Evolutionary conservation across 495 filamentous ascomycete genomes (phyloP).

Genomic region (Ramalina intermedia): DNA sequence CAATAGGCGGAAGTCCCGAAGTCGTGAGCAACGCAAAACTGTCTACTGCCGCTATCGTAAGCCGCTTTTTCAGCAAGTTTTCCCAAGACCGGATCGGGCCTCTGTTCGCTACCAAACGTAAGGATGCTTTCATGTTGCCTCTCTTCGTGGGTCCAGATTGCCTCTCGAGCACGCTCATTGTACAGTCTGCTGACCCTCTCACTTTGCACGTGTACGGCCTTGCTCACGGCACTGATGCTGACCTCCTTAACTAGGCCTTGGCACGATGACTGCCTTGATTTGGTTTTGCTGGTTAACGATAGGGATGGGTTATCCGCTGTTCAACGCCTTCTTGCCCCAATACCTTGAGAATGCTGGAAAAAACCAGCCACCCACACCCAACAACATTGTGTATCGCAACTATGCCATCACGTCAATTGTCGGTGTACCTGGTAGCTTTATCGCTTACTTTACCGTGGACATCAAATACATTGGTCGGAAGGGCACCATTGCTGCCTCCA

Average conservation of each 20-base stretch:
- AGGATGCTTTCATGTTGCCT: too few species aligned
- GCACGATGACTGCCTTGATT: constrained; percentile 25
- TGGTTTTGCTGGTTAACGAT: constrained; percentile 45
- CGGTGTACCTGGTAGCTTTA: constrained; percentile 40
- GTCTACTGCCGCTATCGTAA: constrained; percentile 29
- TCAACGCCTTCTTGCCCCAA: constrained; percentile 46
- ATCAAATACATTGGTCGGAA: constrained; percentile 45
- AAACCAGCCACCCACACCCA: constrained; percentile 19
- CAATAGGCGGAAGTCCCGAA: constrained; percentile 34
- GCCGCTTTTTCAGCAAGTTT: constrained; percentile 40
- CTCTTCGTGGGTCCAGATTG: too few species aligned
- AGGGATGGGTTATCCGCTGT: constrained; percentile 43
- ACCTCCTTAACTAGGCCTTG: not conserved
- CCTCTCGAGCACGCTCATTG: too few species aligned
- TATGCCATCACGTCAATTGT: constrained; percentile 45
- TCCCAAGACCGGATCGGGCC: constrained; percentile 37
- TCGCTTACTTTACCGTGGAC: constrained; percentile 41
- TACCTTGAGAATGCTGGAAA: constrained; percentile 34
- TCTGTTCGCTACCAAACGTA: constrained; percentile 37
- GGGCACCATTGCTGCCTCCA: constrained; percentile 40
- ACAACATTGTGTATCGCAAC: constrained; percentile 42
- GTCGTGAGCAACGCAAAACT: constrained; percentile 23
- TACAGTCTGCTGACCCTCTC: too few species aligned
- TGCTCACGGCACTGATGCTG: too few species aligned
- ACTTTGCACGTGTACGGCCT: too few species aligned